These are phyloP conservation scores for Phytophthora agathidicida DNA, from an alignment of 352 stramenopile genomes.

Conservation along the genomic window DNA sequence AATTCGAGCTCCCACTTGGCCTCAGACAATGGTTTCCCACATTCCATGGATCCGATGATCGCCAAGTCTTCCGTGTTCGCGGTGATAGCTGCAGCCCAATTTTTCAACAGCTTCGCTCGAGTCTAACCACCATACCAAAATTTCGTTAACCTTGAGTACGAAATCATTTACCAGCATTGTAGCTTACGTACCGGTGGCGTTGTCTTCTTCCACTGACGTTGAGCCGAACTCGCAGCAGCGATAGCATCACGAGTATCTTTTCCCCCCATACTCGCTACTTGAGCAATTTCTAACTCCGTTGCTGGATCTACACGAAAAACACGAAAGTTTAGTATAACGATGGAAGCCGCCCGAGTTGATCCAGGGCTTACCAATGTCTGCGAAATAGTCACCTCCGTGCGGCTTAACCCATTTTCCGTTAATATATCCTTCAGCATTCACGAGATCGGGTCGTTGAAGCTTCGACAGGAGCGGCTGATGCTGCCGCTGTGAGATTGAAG, in stretches of 20 bases:
- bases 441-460: conserved; percentile 58
- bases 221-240: conserved; percentile 55
- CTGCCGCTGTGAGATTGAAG: conserved; percentile 15
- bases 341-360: no score
- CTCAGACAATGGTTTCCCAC: conserved; percentile 95
- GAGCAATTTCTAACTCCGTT: conserved; percentile 66
- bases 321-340: conserved; percentile 9
- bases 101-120: conserved; percentile 66
- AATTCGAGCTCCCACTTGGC: conserved; percentile 94
- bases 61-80: conserved; percentile 77
- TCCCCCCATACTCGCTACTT: conserved; percentile 62
- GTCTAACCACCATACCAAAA: conserved; percentile 21
- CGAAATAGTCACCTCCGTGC: conserved; percentile 44
- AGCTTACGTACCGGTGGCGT: conserved; percentile 48
- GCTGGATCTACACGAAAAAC: conserved; percentile 53
- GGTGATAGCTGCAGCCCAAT: conserved; percentile 67
- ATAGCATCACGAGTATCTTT: conserved; percentile 76
- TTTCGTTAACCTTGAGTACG: neutral
- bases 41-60: conserved; percentile 95
- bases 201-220: conserved; percentile 69
- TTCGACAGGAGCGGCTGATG: conserved; percentile 50
- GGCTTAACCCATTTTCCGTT: conserved; percentile 70
- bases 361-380: conserved; percentile 59
- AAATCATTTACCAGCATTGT: neutral
- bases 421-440: conserved; percentile 74